A percentile compares a stretch with the other conserved stretches of the same genome.
Evolutionary conservation across 208 protist species (phyloP).

Genomic region (Trypanosoma conorhini): DNA sequence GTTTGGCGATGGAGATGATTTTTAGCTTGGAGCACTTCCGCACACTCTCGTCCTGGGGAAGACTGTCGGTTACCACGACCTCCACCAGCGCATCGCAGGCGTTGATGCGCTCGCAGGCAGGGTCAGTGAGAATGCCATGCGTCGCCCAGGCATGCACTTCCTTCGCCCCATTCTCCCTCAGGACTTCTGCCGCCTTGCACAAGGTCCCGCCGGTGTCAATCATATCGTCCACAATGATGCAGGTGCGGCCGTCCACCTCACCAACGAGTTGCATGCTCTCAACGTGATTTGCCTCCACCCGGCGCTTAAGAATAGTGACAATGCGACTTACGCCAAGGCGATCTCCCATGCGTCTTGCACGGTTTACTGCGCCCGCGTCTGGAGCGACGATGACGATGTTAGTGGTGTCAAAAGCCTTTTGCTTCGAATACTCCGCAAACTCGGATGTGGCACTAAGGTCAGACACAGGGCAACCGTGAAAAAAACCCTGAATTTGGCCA

Average conservation of each 20-base stretch:
- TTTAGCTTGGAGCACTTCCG: constrained; percentile 81
- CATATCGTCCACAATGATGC: constrained; percentile 98
- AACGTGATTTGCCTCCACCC: constrained; percentile 92
- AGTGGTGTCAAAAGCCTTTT: constrained; percentile 63
- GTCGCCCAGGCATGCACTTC: constrained; percentile 93
- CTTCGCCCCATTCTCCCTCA: constrained; percentile 94
- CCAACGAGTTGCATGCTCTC: constrained; percentile 95
- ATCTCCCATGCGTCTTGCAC: constrained; percentile 86
- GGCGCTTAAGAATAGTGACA: constrained; percentile 95
- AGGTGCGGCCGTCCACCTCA: constrained; percentile 93
- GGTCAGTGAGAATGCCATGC: constrained; percentile 95
- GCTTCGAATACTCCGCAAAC: constrained; percentile 86
- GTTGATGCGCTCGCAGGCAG: constrained; percentile 92
- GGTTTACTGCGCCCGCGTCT: constrained; percentile 95
- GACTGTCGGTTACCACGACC: constrained; percentile 94
- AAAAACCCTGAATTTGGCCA: constrained; percentile 96
- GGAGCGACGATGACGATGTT: constrained; percentile 95
- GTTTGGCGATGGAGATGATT: constrained; percentile 84
- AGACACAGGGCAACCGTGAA: constrained; percentile 92
- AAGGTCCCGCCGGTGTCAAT: constrained; percentile 97
- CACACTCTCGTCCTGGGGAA: constrained; percentile 72
- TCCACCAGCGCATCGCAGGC: constrained; percentile 85
- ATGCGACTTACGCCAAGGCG: constrained; percentile 85
- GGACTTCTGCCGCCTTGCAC: constrained; percentile 93
- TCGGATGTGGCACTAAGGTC: constrained; percentile 89